Percentiles rank a stretch among this genome's conserved stretches.
Evolutionary conservation across 2,329 filamentous ascomycete species (phyloP).

Genomic region (Aspergillus felis): DNA sequence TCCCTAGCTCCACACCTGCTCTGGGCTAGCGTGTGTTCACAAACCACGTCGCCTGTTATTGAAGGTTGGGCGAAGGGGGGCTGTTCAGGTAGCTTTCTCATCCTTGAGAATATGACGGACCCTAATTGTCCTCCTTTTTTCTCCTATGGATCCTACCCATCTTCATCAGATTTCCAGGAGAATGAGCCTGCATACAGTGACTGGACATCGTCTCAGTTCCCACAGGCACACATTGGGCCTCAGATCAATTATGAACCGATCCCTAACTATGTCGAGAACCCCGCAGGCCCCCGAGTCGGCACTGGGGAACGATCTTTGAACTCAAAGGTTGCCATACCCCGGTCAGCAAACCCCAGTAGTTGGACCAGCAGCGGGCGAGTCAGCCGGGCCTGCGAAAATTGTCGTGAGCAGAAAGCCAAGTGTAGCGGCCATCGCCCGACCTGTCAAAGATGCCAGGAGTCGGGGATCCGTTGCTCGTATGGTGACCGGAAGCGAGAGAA

Average conservation of each 20-base stretch:
- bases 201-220: slow-evolving; percentile 15
- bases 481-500: slow-evolving; percentile 43
- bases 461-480: slow-evolving; percentile 39
- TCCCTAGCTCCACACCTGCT: slow-evolving; percentile 1
- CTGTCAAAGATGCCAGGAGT: slow-evolving; percentile 42
- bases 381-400: slow-evolving; percentile 42
- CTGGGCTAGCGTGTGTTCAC: slow-evolving; percentile 6
- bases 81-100: slow-evolving; percentile 5
- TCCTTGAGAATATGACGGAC: slow-evolving; percentile 18
- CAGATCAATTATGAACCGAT: slow-evolving; percentile 13
- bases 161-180: slow-evolving; percentile 13
- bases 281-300: slow-evolving; percentile 6
- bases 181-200: slow-evolving; percentile 11
- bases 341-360: slow-evolving; percentile 19
- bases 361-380: slow-evolving; percentile 29
- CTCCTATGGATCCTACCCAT: slow-evolving; percentile 10
- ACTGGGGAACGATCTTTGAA: slow-evolving; percentile 17
- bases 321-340: slow-evolving; percentile 30
- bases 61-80: slow-evolving; percentile 9
- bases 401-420: slow-evolving; percentile 45
- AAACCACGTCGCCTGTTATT: slow-evolving; percentile 4
- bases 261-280: slow-evolving; percentile 11
- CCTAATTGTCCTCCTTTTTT: slow-evolving; percentile 16
- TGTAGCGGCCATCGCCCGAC: slow-evolving; percentile 43
- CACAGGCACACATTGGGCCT: slow-evolving; percentile 14